Evolutionary conservation across 345 rosid genomes (phyloP).

Genomic region (Ailanthus altissimus): DNA sequence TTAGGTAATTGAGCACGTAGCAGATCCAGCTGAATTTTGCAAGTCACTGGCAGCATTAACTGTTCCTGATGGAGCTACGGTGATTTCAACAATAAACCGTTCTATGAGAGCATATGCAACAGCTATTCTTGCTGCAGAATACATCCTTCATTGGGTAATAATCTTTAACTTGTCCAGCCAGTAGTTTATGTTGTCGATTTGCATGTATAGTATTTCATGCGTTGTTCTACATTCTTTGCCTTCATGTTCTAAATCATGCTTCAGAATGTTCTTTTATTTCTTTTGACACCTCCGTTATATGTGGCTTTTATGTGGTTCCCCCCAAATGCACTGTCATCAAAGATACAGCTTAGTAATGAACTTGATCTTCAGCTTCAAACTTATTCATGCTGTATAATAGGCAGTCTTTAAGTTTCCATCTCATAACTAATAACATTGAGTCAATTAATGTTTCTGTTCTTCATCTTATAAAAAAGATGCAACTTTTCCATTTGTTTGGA

Average conservation of each 20-base stretch:
- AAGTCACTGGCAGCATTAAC: slow-evolving; percentile 76
- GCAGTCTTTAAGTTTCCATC: neutral
- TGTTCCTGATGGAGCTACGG: slow-evolving; percentile 62
- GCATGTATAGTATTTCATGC: neutral
- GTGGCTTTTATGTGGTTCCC: neutral
- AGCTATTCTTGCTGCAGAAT: slow-evolving; percentile 87
- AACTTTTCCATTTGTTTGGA: neutral
- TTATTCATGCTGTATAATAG: neutral
- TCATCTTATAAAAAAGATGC: neutral
- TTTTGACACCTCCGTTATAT: neutral
- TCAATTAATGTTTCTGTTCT: neutral
- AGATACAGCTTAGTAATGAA: neutral
- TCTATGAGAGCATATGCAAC: slow-evolving; percentile 83
- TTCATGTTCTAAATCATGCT: neutral
- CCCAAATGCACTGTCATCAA: neutral
- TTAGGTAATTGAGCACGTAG: slow-evolving; percentile 94
- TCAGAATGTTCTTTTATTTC: neutral
- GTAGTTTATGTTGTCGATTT: slow-evolving; percentile 3
- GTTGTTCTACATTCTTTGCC: neutral
- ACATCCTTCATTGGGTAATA: slow-evolving; percentile 82
- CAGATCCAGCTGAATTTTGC: slow-evolving; percentile 89
- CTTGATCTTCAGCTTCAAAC: neutral
- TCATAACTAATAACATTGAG: neutral
- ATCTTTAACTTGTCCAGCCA: slow-evolving; percentile 6
- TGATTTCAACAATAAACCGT: slow-evolving; percentile 84